A percentile compares a stretch with the other conserved stretches of the same genome.
These are phyloP conservation scores for Ophiostoma piceae DNA, from an alignment of 2,329 filamentous ascomycete species.

Conservation along the genomic window DNA sequence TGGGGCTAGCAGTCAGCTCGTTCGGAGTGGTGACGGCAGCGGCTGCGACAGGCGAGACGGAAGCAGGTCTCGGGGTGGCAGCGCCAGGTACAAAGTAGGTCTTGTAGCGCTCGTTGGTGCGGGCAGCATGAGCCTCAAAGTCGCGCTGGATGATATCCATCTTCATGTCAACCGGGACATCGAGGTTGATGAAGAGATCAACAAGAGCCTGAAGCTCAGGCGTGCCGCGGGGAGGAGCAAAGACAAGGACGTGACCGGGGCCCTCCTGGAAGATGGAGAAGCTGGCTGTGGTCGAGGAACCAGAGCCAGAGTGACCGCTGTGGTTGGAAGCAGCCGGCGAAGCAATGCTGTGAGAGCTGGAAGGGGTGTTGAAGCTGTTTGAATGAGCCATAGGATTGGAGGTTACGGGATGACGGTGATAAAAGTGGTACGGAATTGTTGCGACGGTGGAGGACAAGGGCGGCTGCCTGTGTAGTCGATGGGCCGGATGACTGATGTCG, in stretches of 20 bases:
- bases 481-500: neutral
- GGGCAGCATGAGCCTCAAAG: constrained; percentile 33
- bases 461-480: neutral
- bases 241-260: constrained; percentile 54
- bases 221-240: constrained; percentile 60
- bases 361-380: constrained; percentile 21
- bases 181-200: constrained; percentile 46
- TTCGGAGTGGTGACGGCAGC: constrained; percentile 25
- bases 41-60: constrained; percentile 4
- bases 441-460: neutral
- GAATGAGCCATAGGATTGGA: constrained; percentile 23
- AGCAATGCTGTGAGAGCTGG: constrained; percentile 21
- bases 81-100: constrained; percentile 47
- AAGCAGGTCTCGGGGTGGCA: neutral
- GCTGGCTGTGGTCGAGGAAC: constrained; percentile 28
- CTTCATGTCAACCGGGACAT: constrained; percentile 46
- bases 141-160: constrained; percentile 32
- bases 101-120: constrained; percentile 55
- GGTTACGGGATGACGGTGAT: neutral
- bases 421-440: neutral
- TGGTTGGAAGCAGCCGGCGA: constrained; percentile 23
- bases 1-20: constrained; percentile 41
- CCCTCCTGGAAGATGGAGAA: constrained; percentile 58
- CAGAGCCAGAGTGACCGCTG: constrained; percentile 19
- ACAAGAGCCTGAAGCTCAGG: constrained; percentile 58